Conservation (phyloP, 106 monocot genomes). For the Dendrobium nobile region DNA sequence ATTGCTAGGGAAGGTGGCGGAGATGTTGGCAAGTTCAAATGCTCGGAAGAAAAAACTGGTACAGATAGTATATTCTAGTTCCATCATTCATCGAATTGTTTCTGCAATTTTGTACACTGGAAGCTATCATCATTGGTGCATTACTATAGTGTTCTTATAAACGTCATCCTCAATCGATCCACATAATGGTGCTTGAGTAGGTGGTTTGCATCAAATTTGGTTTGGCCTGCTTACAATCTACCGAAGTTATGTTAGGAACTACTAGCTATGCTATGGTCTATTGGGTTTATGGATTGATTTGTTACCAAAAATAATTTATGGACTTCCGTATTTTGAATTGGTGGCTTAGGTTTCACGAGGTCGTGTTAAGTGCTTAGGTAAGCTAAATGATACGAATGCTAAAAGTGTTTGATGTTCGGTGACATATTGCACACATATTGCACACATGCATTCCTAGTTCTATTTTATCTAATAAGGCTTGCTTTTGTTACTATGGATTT, state of each 20-base stretch:
- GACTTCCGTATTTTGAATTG: too few species aligned
- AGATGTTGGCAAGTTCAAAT: conserved; percentile 72
- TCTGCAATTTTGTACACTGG: not conserved
- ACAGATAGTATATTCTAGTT: conserved; percentile 1
- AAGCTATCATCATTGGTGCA: not conserved
- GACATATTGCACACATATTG: too few species aligned
- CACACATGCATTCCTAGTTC: too few species aligned
- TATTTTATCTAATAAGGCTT: too few species aligned
- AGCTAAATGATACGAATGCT: too few species aligned
- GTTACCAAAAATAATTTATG: too few species aligned
- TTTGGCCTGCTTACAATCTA: not conserved
- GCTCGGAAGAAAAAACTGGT: conserved; percentile 72
- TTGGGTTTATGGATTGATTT: too few species aligned
- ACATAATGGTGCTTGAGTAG: not conserved
- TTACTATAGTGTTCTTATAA: not conserved
- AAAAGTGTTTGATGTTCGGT: too few species aligned
- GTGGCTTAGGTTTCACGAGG: too few species aligned
- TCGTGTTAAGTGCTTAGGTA: too few species aligned
- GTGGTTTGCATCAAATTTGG: not conserved
- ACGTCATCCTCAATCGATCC: not conserved
- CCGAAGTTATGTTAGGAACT: not conserved
- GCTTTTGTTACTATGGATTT: too few species aligned
- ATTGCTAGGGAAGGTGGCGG: conserved; percentile 64
- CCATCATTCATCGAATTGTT: not conserved
- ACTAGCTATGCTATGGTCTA: not conserved